Evolutionary conservation across 768 basidiomycete species (phyloP).

Genomic region (Panus rudis): DNA sequence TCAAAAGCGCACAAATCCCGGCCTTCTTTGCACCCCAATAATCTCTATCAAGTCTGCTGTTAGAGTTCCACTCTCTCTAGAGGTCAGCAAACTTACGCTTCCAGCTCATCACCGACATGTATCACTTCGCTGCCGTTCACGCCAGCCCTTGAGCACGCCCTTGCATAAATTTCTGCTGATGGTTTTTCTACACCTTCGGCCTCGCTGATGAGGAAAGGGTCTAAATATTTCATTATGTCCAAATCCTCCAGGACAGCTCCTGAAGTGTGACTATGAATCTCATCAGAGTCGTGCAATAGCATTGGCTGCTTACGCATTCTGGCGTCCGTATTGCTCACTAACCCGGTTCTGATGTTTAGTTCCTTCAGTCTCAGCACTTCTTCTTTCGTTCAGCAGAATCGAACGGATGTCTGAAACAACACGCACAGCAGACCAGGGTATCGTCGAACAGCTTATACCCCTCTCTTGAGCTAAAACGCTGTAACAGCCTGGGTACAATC

Average conservation of each 20-base stretch:
- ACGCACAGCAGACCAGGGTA: slow-evolving; percentile 38
- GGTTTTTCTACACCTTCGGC: slow-evolving; percentile 69
- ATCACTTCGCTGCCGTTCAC: slow-evolving; percentile 40
- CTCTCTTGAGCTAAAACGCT: slow-evolving; percentile 60
- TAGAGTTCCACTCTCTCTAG: not conserved
- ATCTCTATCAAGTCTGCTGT: slow-evolving; percentile 39
- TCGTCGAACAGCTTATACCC: slow-evolving; percentile 63
- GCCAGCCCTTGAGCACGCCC: slow-evolving; percentile 30
- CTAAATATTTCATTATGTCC: slow-evolving; percentile 39
- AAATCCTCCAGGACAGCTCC: slow-evolving; percentile 53
- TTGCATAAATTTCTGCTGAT: slow-evolving; percentile 46
- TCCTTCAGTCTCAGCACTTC: slow-evolving; percentile 41
- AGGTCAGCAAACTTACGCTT: slow-evolving; percentile 38
- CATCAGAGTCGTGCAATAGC: not conserved
- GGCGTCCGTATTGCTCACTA: slow-evolving; percentile 68
- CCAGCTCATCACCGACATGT: slow-evolving; percentile 73
- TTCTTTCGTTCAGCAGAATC: not conserved
- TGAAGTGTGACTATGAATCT: slow-evolving; percentile 11
- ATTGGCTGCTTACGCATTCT: slow-evolving; percentile 50
- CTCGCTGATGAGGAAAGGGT: slow-evolving; percentile 62
- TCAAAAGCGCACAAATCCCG: slow-evolving; percentile 50
- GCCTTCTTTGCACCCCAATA: slow-evolving; percentile 52
- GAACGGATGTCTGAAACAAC: not conserved
- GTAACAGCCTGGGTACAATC: slow-evolving; percentile 57
- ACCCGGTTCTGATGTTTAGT: slow-evolving; percentile 42